Percentiles rank a stretch among this genome's conserved stretches.
Evolutionary conservation across 1,139 yeast genomes (phyloP).

Genomic region (Zygoascus hellenicus): DNA sequence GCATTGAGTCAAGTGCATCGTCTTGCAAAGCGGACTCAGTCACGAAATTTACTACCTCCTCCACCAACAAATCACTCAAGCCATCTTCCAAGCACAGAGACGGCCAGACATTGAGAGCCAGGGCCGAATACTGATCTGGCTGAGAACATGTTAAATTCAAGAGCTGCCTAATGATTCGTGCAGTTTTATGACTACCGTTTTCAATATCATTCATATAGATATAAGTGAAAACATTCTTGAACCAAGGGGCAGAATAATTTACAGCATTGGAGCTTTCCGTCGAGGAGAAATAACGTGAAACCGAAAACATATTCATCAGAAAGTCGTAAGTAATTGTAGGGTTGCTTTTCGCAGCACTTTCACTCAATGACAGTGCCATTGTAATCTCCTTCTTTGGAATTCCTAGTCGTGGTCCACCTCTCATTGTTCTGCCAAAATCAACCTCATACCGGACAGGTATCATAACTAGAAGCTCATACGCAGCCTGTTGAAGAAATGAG

Average conservation of each 20-base stretch:
- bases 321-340: slow-evolving; percentile 63
- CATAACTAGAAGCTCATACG: slow-evolving; percentile 61
- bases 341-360: slow-evolving; percentile 48
- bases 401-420: slow-evolving; percentile 56
- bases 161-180: slow-evolving; percentile 57
- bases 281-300: slow-evolving; percentile 41
- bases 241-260: slow-evolving; percentile 68
- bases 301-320: slow-evolving; percentile 54
- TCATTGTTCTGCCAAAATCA: slow-evolving; percentile 54
- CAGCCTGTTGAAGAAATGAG: slow-evolving; percentile 55
- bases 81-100: slow-evolving; percentile 57
- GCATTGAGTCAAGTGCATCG: slow-evolving; percentile 34
- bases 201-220: slow-evolving; percentile 42
- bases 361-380: slow-evolving; percentile 56
- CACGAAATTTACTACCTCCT: slow-evolving; percentile 63
- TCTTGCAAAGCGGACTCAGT: slow-evolving; percentile 72
- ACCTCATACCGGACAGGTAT: slow-evolving; percentile 55
- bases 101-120: slow-evolving; percentile 67
- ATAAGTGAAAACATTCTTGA: slow-evolving; percentile 56
- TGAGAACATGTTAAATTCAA: slow-evolving; percentile 51
- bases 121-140: slow-evolving; percentile 39
- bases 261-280: slow-evolving; percentile 42
- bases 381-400: slow-evolving; percentile 68
- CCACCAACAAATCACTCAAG: slow-evolving; percentile 53
- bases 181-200: slow-evolving; percentile 55